These are phyloP conservation scores for Euphorbia tirucalli DNA, from an alignment of 345 rosid genomes.

Conservation along the genomic window DNA sequence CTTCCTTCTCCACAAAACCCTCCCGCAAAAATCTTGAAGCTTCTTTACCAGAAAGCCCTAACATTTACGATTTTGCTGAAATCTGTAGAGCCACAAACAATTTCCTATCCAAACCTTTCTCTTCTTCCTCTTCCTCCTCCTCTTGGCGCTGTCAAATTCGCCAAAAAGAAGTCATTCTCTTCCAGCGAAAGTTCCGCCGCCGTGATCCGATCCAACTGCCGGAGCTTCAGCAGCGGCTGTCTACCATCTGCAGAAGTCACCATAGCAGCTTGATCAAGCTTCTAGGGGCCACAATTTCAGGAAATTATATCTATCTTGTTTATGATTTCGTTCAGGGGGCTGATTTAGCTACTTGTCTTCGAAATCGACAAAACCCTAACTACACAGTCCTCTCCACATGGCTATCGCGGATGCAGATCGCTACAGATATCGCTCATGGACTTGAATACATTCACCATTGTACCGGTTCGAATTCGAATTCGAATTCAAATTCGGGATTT, in stretches of 20 bases:
- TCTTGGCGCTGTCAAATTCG: slow-evolving; percentile 40
- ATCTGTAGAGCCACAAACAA: slow-evolving; percentile 34
- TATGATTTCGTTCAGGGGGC: slow-evolving; percentile 26
- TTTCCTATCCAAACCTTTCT: slow-evolving; percentile 28
- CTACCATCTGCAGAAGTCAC: slow-evolving; percentile 67
- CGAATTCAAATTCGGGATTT: slow-evolving; percentile 1
- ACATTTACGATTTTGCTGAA: slow-evolving; percentile 29
- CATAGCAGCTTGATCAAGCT: slow-evolving; percentile 65
- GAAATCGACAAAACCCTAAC: slow-evolving; percentile 24
- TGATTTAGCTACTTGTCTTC: slow-evolving; percentile 25
- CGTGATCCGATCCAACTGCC: slow-evolving; percentile 39
- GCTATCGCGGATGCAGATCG: slow-evolving; percentile 28
- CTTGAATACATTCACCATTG: slow-evolving; percentile 30
- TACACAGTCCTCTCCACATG: slow-evolving; percentile 26
- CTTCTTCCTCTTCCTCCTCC: slow-evolving; percentile 39
- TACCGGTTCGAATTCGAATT: slow-evolving; percentile 8
- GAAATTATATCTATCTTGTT: slow-evolving; percentile 20
- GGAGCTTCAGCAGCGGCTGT: slow-evolving; percentile 50
- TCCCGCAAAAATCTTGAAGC: slow-evolving; percentile 26
- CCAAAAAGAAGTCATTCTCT: slow-evolving; percentile 25
- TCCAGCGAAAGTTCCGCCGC: slow-evolving; percentile 31
- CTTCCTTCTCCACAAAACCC: slow-evolving; percentile 16
- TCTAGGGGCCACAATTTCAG: slow-evolving; percentile 66
- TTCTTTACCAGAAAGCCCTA: slow-evolving; percentile 34
- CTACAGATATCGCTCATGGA: slow-evolving; percentile 27